Evolutionary conservation across 306 rosid genomes (phyloP).

Genomic region (Castanopsis chinensis): DNA sequence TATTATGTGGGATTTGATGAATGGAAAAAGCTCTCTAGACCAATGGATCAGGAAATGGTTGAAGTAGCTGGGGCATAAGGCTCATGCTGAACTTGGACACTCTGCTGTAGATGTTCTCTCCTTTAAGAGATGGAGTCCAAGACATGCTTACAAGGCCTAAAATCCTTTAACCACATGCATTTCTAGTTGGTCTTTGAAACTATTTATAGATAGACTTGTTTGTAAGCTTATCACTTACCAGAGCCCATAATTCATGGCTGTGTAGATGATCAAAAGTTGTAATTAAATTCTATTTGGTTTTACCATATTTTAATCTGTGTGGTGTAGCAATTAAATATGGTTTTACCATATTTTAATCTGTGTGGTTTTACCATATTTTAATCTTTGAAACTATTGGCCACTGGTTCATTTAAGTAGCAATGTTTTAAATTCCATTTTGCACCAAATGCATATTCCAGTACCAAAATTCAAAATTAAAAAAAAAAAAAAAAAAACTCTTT

Average conservation of each 20-base stretch:
- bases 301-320: not conserved
- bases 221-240: not conserved
- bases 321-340: too few relatives aligned
- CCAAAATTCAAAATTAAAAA: too few relatives aligned
- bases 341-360: too few relatives aligned
- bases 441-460: too few relatives aligned
- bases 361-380: too few relatives aligned
- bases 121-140: not conserved
- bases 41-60: conserved; percentile 88
- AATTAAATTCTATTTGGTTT: not conserved
- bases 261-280: not conserved
- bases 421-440: too few relatives aligned
- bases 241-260: not conserved
- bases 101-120: conserved; percentile 1
- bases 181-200: not conserved
- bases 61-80: conserved; percentile 66
- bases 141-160: not conserved
- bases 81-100: conserved; percentile 11
- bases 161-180: not conserved
- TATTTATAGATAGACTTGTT: not conserved
- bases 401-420: too few relatives aligned
- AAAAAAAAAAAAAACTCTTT: too few relatives aligned
- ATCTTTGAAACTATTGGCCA: too few relatives aligned
- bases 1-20: conserved; percentile 82
- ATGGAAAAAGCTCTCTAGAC: conserved; percentile 91